Percentiles rank a stretch among this genome's conserved stretches.
Evolutionary conservation across 352 stramenopile species (phyloP).

Genomic region (Globisporangium ultimum): DNA sequence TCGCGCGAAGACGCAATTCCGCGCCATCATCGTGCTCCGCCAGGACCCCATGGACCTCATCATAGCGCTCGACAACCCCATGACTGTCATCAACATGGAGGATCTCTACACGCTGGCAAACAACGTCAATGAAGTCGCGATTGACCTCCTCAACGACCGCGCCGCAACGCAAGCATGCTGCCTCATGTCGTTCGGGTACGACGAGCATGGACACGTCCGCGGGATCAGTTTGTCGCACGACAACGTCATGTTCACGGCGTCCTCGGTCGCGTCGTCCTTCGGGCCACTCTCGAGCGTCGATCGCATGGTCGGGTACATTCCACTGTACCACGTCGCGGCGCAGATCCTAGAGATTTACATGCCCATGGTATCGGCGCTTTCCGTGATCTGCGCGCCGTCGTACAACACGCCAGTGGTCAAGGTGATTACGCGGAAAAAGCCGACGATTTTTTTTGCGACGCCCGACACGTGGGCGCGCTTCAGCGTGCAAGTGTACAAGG

Average conservation of each 20-base stretch:
- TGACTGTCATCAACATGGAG: conserved; percentile 44
- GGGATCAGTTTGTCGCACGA: conserved; percentile 71
- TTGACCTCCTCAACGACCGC: conserved; percentile 25
- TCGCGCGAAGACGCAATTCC: conserved; percentile 24
- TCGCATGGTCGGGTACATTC: conserved; percentile 64
- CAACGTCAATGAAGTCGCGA: conserved; percentile 20
- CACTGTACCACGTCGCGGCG: conserved; percentile 57
- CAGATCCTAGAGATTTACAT: conserved; percentile 79
- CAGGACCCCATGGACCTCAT: conserved; percentile 22
- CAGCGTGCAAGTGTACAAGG: conserved; percentile 62
- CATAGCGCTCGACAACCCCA: conserved; percentile 23
- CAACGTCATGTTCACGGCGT: conserved; percentile 80
- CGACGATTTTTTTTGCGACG: conserved; percentile 77
- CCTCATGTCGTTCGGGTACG: conserved; percentile 63
- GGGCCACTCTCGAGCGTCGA: conserved; percentile 45
- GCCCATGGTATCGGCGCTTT: conserved; percentile 54
- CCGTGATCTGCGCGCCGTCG: conserved; percentile 56
- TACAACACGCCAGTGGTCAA: conserved; percentile 42
- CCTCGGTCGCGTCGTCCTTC: conserved; percentile 55
- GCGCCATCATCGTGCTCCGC: conserved; percentile 46
- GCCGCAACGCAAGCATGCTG: conserved; percentile 47
- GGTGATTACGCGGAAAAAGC: conserved; percentile 48
- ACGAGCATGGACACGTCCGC: conserved; percentile 41
- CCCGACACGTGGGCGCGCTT: conserved; percentile 71
- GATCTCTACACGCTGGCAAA: conserved; percentile 34